A percentile compares a stretch with the other conserved stretches of the same genome.
Evolutionary conservation across 306 rosid species (phyloP).

Genomic region (Dalbergia oliveri): DNA sequence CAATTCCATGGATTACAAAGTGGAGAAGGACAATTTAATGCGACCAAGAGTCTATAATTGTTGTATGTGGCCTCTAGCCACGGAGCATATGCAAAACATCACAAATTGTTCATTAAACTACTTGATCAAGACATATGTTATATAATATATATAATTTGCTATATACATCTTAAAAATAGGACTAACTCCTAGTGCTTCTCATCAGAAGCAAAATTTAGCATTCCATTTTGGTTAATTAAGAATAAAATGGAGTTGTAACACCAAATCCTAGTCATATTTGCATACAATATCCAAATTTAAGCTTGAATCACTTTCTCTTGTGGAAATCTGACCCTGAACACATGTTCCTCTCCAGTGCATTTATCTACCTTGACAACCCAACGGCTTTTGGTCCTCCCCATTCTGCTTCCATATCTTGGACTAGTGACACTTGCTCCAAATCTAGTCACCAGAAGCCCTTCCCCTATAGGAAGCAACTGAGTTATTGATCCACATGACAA

Average conservation of each 20-base stretch:
- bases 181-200: conserved; percentile 24
- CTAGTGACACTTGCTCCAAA: conserved; percentile 43
- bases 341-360: conserved; percentile 96
- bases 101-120: background rate
- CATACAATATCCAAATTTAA: conserved; percentile 36
- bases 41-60: conserved; percentile 25
- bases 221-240: conserved; percentile 18
- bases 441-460: conserved; percentile 74
- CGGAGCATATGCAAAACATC: background rate
- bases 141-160: conserved; percentile 31
- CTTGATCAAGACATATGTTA: conserved; percentile 20
- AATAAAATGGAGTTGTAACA: conserved; percentile 11
- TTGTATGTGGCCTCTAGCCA: background rate
- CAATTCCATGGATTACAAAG: conserved; percentile 8
- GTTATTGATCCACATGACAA: conserved; percentile 66
- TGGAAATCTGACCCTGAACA: conserved; percentile 78
- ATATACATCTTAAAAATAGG: conserved; percentile 41
- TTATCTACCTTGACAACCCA: conserved; percentile 92
- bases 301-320: conserved; percentile 69
- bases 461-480: conserved; percentile 84
- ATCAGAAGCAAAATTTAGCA: conserved; percentile 36
- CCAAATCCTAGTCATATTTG: conserved; percentile 1
- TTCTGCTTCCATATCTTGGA: conserved; percentile 37
- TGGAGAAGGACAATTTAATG: conserved; percentile 9
- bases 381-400: conserved; percentile 53